Evolutionary conservation across 1,284 basidiomycete species (phyloP), one percentile per base, ranked within the genome.

Genomic region (Golubevia pallescens): DNA sequence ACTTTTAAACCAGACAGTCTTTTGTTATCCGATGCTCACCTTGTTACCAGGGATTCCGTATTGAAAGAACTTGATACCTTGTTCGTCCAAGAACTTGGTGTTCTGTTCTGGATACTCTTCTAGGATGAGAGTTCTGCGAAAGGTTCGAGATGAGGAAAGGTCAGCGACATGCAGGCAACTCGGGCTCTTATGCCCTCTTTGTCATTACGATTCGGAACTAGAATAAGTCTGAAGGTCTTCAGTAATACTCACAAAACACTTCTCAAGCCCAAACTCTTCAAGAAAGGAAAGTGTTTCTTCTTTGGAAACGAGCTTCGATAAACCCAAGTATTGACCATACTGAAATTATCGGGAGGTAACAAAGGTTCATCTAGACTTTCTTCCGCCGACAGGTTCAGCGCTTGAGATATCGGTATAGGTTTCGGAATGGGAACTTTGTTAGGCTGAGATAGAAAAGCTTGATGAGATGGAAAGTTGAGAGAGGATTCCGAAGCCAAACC

Each of bases 11-110:
- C 28, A 28, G 28, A 28, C 28, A 28, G 28, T 28, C 28, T 28
- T 28, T 28, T 28, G 28, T 28, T 28, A 28, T 28, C 28, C 28
- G 28, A 38, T 24, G 62, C 70, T 72, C 62, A 86, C 87, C 79
- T 89, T 89, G 85, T 89, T 89, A 1, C 88, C 89, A 1, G 89
- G 88, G 20, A 89, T 89, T 32, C 88, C 87, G 71, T 88, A 89
- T 84, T 89, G 88, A 67, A 86, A 85, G 57, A 87, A 86, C 51
- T 84, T 80, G 66, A 88, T 87, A 6, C 87, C 87, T 59, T 87
- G 82, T 7, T 73, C 61, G 54, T 86, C 75, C 3, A 87, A 73
- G 59, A 87, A 89, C n/a, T 87, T 80, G 4, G 87, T 77, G 69
- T 89, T 89, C 51, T 87, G 87, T 60, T 87, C 86, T 1, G 89